Evolutionary conservation across 768 basidiomycete species (phyloP).

Genomic region (Naganishia kalamii): DNA sequence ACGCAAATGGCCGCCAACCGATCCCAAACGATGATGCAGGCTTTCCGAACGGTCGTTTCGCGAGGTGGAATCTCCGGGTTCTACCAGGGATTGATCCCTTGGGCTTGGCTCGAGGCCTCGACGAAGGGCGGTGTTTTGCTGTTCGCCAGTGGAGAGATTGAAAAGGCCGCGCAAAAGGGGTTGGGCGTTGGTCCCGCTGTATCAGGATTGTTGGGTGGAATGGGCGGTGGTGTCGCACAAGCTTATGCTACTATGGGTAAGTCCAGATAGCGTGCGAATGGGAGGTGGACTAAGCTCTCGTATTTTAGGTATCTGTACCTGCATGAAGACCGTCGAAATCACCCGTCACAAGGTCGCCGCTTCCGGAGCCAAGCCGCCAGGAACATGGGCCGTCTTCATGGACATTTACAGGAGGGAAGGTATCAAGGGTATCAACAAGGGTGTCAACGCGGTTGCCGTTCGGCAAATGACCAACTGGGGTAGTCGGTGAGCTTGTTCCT

Average conservation of each 20-base stretch:
- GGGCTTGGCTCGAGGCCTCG: constrained; percentile 99
- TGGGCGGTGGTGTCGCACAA: constrained; percentile 94
- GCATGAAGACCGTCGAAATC: constrained; percentile 94
- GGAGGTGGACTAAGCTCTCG: not conserved
- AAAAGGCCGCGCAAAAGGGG: constrained; percentile 55
- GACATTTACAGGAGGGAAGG: constrained; percentile 93
- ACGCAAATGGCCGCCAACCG: constrained; percentile 99
- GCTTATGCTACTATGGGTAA: constrained; percentile 99
- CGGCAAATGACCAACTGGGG: constrained; percentile 51
- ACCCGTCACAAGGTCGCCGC: constrained; percentile 88
- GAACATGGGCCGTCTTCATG: constrained; percentile 87
- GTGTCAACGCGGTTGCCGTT: constrained; percentile 66
- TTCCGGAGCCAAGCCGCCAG: constrained; percentile 74
- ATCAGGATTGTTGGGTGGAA: constrained; percentile 88
- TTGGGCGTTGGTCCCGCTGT: constrained; percentile 71
- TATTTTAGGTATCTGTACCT: constrained; percentile 82
- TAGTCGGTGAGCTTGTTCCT: constrained; percentile 35
- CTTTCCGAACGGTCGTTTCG: constrained; percentile 77
- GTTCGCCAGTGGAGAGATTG: constrained; percentile 93
- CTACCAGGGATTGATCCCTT: constrained; percentile 98
- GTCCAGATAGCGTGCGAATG: constrained; percentile 42
- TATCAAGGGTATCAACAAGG: constrained; percentile 94
- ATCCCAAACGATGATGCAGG: constrained; percentile 79
- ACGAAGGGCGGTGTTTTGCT: constrained; percentile 95
- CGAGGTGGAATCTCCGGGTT: constrained; percentile 84